Evolutionary conservation across 352 stramenopile species (phyloP), one percentile per base, ranked within the genome.

Genomic region (Globisporangium cystogenes): DNA sequence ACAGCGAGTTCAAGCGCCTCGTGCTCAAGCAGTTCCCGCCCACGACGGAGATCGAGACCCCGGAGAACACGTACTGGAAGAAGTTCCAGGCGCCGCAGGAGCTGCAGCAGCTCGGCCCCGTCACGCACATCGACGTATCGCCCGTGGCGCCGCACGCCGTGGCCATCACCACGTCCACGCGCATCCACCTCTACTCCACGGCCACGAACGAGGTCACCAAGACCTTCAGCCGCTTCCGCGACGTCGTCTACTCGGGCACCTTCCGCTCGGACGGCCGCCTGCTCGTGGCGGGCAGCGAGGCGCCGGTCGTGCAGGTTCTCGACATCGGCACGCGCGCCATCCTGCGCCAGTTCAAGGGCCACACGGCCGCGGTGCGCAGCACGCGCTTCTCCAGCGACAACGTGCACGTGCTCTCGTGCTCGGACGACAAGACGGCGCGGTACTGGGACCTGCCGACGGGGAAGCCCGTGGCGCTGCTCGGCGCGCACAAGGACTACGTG

Each of bases 401-500:
- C 44, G 71, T 90, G 26, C 80, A 95, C 65, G 81, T 97, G 57
- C 61, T 97, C 12, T 95, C 87, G 50, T 92, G 78, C 29, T 94
- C 85, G 18, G 87, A 97, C 64, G 90, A 97, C 65, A 94, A 95
- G 67, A 94, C 83, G 24, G 77, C 85, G 44, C 76, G 77, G 5
- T 87, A 90, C 62, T 96, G 86, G 85, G 87, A 96, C 65, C 50
- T 97, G 53, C 72, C 87, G 6, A 96, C 83, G 27, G 87, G 81
- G 50, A 87, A 90, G 51, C 75, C 74, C 1, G 60, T 96, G 11
- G 72, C 76, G 53, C 49, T 92, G 56, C 67, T 93, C 20, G 76
- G 76, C 23, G 87, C 83, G 10, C 90, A 97, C 68, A 83, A 70
- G 20, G 90, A 97, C 65, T 96, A 97, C 56, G 85, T 97, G 35